These are phyloP conservation scores for Suillus paluster DNA, from an alignment of 768 basidiomycete species.

Conservation along the genomic window DNA sequence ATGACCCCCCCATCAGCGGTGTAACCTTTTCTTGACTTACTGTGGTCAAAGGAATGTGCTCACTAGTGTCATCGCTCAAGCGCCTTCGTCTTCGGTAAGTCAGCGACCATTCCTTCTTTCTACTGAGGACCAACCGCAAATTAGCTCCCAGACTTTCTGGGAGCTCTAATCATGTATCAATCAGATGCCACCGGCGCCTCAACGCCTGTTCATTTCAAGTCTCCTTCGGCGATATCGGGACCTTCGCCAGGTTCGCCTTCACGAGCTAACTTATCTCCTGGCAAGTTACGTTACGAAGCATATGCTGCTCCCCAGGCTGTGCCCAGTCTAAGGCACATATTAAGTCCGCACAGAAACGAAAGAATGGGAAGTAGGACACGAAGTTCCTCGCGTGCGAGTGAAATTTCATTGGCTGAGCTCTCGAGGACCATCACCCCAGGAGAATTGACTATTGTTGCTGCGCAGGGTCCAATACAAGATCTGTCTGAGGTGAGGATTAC, in stretches of 20 bases:
- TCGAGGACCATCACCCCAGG: slow-evolving; percentile 34
- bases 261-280: slow-evolving; percentile 37
- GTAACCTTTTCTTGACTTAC: slow-evolving; percentile 65
- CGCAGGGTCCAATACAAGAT: slow-evolving; percentile 18
- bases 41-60: slow-evolving; percentile 50
- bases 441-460: slow-evolving; percentile 33
- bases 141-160: slow-evolving; percentile 75
- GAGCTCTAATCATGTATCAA: slow-evolving; percentile 48
- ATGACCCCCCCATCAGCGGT: slow-evolving; percentile 52
- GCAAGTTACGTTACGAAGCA: slow-evolving; percentile 68
- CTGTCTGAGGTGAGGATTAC: slow-evolving; percentile 21
- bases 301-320: slow-evolving; percentile 65
- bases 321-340: slow-evolving; percentile 44
- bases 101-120: slow-evolving; percentile 8
- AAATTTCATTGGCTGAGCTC: slow-evolving; percentile 30
- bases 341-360: slow-evolving; percentile 35
- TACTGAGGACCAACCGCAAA: slow-evolving; percentile 10
- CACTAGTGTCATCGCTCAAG: slow-evolving; percentile 48
- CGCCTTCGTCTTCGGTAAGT: slow-evolving; percentile 61
- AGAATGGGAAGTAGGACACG: slow-evolving; percentile 38
- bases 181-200: slow-evolving; percentile 15
- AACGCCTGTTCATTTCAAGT: slow-evolving; percentile 11
- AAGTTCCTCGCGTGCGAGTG: slow-evolving; percentile 35
- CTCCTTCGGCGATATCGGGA: slow-evolving; percentile 20
- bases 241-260: slow-evolving; percentile 23